Evolutionary conservation across 495 filamentous ascomycete species (phyloP).

Genomic region (Neurospora sp.): DNA sequence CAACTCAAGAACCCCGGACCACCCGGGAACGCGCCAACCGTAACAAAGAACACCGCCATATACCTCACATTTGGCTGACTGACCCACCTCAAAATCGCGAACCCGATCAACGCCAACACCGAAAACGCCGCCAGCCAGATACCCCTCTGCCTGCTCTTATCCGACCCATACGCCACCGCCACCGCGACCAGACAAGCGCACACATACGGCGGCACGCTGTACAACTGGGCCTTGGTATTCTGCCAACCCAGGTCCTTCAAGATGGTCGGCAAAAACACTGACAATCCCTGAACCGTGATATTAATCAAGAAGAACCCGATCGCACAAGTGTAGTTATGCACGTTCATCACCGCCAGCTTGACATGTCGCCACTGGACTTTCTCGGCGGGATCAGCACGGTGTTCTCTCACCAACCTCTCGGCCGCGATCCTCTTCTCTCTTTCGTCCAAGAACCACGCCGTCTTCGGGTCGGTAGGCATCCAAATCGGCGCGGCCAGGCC

Average conservation of each 20-base stretch:
- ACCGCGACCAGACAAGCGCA: constrained; percentile 45
- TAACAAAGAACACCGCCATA: constrained; percentile 38
- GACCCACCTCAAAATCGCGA: constrained; percentile 24
- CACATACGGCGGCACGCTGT: constrained; percentile 45
- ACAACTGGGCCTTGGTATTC: constrained; percentile 34
- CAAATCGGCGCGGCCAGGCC: constrained; percentile 40
- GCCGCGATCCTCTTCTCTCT: constrained; percentile 40
- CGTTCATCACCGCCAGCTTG: constrained; percentile 28
- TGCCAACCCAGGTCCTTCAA: constrained; percentile 37
- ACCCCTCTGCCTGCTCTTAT: constrained; percentile 51
- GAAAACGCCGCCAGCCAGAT: constrained; percentile 42
- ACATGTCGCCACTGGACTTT: constrained; percentile 29
- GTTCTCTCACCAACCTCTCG: constrained; percentile 30
- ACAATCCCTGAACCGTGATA: constrained; percentile 41
- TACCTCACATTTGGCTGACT: constrained; percentile 22
- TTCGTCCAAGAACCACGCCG: constrained; percentile 39
- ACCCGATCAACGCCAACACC: constrained; percentile 35
- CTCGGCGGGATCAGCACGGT: constrained; percentile 24
- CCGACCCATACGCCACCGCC: constrained; percentile 45
- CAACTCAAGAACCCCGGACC: constrained; percentile 47
- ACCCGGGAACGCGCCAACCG: constrained; percentile 41
- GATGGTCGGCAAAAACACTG: constrained; percentile 43
- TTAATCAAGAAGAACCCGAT: constrained; percentile 42
- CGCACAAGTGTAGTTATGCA: constrained; percentile 40
- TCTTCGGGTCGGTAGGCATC: constrained; percentile 44